Percentiles rank a stretch among this genome's conserved stretches.
These are phyloP conservation scores for Tetrapyrgos nigripes DNA, from an alignment of 1,284 basidiomycete genomes.

Conservation along the genomic window DNA sequence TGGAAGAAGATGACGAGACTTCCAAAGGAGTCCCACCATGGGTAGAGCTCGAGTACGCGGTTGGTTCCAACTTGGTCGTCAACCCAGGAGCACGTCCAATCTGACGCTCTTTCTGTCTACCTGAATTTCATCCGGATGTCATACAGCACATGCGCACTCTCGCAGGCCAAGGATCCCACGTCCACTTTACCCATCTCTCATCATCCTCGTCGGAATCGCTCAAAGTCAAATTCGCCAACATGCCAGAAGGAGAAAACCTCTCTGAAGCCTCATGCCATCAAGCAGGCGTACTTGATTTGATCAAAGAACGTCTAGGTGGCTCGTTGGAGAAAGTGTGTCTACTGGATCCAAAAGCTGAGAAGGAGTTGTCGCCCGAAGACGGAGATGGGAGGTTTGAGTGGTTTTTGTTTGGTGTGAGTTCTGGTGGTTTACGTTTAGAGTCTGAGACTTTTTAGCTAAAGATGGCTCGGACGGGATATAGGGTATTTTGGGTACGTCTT, in stretches of 20 bases:
- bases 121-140: neutral
- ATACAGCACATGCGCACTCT: conserved; percentile 84
- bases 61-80: conserved; percentile 28
- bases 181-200: conserved; percentile 89
- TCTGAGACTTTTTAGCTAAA: neutral
- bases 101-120: no score
- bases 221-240: conserved; percentile 42
- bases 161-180: conserved; percentile 67
- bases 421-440: no score
- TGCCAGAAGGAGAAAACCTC: conserved; percentile 24
- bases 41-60: conserved; percentile 79
- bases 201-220: conserved; percentile 72
- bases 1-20: conserved; percentile 90
- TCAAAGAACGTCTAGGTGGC: conserved; percentile 52
- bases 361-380: conserved; percentile 75
- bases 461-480: conserved; percentile 30
- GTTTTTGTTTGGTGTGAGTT: conserved; percentile 85
- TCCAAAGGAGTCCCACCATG: conserved; percentile 80
- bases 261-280: conserved; percentile 68
- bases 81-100: no score
- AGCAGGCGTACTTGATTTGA: conserved; percentile 69
- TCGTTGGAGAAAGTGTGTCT: conserved; percentile 77
- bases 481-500: conserved; percentile 64
- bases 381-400: conserved; percentile 78
- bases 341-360: conserved; percentile 85